Evolutionary conservation across 805 yeast genomes (phyloP).

Genomic region (Kodamaea leandrae): DNA sequence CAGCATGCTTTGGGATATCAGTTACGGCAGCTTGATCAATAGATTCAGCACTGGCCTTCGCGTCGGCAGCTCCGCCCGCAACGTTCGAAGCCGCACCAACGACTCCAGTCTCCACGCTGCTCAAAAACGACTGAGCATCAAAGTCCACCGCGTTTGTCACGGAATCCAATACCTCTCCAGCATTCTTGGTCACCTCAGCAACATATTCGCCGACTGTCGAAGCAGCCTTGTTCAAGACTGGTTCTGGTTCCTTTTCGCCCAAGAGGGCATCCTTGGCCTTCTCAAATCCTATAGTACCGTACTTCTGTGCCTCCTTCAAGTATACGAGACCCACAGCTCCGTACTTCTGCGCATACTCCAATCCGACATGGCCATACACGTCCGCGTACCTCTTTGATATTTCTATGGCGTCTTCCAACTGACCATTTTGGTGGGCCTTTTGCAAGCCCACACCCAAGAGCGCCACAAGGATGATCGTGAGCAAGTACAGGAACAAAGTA

Average conservation of each 20-base stretch:
- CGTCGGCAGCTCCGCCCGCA: conserved; percentile 9
- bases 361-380: conserved; percentile 18
- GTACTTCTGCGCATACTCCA: conserved; percentile 22
- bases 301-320: conserved; percentile 20
- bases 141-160: conserved; percentile 15
- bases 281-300: conserved; percentile 1
- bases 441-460: conserved; percentile 35
- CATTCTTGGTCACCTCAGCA: conserved; percentile 17
- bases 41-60: conserved; percentile 9
- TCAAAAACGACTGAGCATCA: conserved; percentile 16
- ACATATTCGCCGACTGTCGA: conserved; percentile 1
- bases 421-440: conserved; percentile 33
- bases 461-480: conserved; percentile 32
- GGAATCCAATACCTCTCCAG: conserved; percentile 10
- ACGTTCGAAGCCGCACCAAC: conserved; percentile 11
- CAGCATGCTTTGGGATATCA: background rate
- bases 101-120: conserved; percentile 3
- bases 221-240: background rate
- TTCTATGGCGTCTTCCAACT: conserved; percentile 24
- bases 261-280: background rate
- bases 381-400: conserved; percentile 20
- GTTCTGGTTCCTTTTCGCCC: conserved; percentile 1
- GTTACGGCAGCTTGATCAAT: conserved; percentile 10
- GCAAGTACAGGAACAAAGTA: conserved; percentile 32
- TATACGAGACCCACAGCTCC: conserved; percentile 22